These are phyloP conservation scores for Aleurites moluccanus DNA, from an alignment of 441 rosid genomes.

Conservation along the genomic window DNA sequence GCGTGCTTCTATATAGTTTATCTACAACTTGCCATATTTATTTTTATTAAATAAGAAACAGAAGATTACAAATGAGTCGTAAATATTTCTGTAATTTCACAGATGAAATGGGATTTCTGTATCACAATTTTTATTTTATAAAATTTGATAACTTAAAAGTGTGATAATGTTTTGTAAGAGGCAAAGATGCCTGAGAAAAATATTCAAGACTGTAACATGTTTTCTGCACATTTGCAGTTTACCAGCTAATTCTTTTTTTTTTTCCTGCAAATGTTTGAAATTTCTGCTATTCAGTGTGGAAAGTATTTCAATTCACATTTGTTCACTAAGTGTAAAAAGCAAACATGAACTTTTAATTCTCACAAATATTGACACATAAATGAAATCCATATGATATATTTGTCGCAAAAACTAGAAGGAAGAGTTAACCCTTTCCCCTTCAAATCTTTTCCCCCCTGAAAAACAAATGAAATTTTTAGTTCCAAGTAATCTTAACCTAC, in stretches of 20 bases:
- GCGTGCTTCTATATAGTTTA: too few relatives aligned
- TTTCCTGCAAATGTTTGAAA: background rate
- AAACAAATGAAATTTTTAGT: background rate
- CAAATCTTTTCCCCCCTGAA: background rate
- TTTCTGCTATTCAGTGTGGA: background rate
- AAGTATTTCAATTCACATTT: conserved; percentile 11
- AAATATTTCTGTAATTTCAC: background rate
- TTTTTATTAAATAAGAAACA: background rate
- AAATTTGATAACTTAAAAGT: too few relatives aligned
- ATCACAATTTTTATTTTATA: background rate
- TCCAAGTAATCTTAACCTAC: conserved; percentile 16
- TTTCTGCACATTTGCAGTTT: background rate
- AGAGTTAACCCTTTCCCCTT: conserved; percentile 15
- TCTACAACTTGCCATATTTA: background rate
- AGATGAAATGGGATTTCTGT: too few relatives aligned
- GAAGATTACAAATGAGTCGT: background rate
- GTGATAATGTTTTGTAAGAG: background rate
- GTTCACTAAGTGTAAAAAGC: background rate
- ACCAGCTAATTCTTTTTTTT: background rate
- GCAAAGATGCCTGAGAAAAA: background rate
- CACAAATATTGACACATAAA: conserved; percentile 19
- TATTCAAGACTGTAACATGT: background rate
- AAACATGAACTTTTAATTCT: conserved; percentile 3
- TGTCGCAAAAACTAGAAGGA: conserved; percentile 12
- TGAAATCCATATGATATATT: conserved; percentile 8